Conservation (phyloP, 345 rosid species). For the Salix suchowensis region DNA sequence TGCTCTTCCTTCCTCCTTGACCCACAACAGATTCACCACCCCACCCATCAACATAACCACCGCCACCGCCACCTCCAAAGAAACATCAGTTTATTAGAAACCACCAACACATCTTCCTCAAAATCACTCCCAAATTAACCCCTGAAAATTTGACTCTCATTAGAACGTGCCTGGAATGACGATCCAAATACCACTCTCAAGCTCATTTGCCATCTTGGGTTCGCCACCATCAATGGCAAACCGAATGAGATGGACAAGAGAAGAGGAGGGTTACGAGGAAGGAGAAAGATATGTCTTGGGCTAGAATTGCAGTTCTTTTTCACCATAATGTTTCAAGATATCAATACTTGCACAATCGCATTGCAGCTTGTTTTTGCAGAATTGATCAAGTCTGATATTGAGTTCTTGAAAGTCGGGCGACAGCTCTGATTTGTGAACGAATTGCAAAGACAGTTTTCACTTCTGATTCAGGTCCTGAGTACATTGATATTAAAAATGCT, state of each 20-base stretch:
- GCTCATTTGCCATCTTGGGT: too few relatives aligned
- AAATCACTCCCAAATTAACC: too few relatives aligned
- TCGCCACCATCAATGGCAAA: too few relatives aligned
- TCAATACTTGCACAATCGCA: not conserved
- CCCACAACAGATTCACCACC: too few relatives aligned
- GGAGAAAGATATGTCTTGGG: not conserved
- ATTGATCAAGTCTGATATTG: slow-evolving; percentile 1
- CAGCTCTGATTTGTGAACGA: slow-evolving; percentile 1
- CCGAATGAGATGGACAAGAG: not conserved
- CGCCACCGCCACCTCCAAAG: too few relatives aligned
- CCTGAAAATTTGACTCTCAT: too few relatives aligned
- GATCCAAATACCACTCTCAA: too few relatives aligned
- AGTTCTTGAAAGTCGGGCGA: not conserved
- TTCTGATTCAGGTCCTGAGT: not conserved
- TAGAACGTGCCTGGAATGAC: too few relatives aligned
- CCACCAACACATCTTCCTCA: too few relatives aligned
- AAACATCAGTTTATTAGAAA: too few relatives aligned
- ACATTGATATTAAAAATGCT: not conserved
- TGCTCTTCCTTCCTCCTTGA: too few relatives aligned
- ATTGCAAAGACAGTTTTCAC: slow-evolving; percentile 2
- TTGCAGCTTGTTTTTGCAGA: not conserved
- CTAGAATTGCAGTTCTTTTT: not conserved
- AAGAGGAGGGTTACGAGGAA: not conserved
- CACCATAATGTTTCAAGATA: not conserved
- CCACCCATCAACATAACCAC: too few relatives aligned